These are phyloP conservation scores for Pythium scleroteichum DNA, from an alignment of 352 stramenopile genomes.

Conservation along the genomic window DNA sequence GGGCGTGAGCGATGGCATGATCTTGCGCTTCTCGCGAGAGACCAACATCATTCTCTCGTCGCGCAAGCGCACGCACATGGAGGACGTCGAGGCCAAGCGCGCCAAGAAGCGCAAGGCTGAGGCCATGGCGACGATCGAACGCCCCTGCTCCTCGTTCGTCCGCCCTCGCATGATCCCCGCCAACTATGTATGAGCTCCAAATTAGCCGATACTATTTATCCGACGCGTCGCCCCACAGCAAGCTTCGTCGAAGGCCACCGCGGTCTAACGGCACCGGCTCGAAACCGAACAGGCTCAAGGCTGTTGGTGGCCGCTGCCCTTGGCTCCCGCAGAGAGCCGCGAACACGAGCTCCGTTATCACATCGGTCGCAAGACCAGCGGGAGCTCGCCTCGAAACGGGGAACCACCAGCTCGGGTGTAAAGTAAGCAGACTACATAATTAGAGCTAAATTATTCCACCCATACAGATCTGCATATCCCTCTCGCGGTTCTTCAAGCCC, in stretches of 20 bases:
- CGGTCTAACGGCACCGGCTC: not conserved
- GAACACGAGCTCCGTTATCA: too few species aligned
- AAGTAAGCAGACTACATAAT: slow-evolving; percentile 10
- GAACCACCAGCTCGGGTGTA: not conserved
- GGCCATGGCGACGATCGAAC: slow-evolving; percentile 36
- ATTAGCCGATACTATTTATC: slow-evolving; percentile 45
- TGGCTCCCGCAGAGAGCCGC: too few species aligned
- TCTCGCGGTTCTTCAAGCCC: not conserved
- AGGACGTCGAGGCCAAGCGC: slow-evolving; percentile 23
- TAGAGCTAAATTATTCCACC: slow-evolving; percentile 25
- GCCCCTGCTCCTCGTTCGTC: slow-evolving; percentile 39
- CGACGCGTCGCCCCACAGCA: not conserved
- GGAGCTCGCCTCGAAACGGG: not conserved
- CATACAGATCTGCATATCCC: not conserved
- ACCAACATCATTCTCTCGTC: slow-evolving; percentile 48
- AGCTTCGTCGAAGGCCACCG: slow-evolving; percentile 1
- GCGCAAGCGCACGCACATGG: slow-evolving; percentile 28
- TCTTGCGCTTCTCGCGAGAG: slow-evolving; percentile 42
- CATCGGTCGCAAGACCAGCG: too few species aligned
- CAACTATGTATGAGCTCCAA: slow-evolving; percentile 48
- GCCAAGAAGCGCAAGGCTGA: slow-evolving; percentile 56
- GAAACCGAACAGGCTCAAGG: not conserved
- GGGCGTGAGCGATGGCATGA: slow-evolving; percentile 40
- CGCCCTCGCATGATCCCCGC: slow-evolving; percentile 66
- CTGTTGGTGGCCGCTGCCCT: too few species aligned